A percentile compares a stretch with the other conserved stretches of the same genome.
Evolutionary conservation across 345 rosid species (phyloP).

Genomic region (Trapa incisa): DNA sequence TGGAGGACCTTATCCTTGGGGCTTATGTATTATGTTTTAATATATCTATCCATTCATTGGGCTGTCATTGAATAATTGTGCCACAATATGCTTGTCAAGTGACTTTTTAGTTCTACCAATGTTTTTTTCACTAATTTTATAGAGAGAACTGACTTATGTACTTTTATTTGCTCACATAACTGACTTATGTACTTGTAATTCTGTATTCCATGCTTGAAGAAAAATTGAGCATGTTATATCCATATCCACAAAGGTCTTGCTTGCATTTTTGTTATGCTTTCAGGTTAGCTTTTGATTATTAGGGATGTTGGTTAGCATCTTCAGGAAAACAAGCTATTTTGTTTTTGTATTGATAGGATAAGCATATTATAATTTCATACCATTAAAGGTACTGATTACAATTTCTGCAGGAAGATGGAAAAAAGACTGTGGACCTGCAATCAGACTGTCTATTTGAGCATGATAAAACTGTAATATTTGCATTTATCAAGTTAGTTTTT

Average conservation of each 20-base stretch:
- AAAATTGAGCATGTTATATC: background rate
- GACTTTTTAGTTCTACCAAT: background rate
- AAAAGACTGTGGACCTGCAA: slow-evolving; percentile 51
- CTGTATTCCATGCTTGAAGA: background rate
- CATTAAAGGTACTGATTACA: background rate
- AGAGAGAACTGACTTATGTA: background rate
- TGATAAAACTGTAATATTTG: slow-evolving; percentile 49
- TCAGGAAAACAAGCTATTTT: background rate
- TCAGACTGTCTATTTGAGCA: slow-evolving; percentile 49
- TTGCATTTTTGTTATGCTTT: background rate
- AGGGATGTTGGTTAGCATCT: background rate
- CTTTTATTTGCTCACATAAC: background rate
- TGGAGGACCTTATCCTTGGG: background rate
- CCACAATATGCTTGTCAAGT: background rate
- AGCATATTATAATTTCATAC: background rate
- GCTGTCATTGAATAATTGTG: background rate
- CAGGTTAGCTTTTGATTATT: background rate
- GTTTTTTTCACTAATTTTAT: background rate
- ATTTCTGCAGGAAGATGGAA: slow-evolving; percentile 64
- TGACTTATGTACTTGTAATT: background rate
- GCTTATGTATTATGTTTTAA: background rate
- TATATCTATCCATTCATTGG: background rate
- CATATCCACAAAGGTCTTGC: background rate
- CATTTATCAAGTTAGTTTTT: background rate
- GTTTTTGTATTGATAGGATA: background rate